phyloP scores from a whole-genome alignment of 2,329 filamentous ascomycete species.

The Scedosporium minutisporum region DNA sequence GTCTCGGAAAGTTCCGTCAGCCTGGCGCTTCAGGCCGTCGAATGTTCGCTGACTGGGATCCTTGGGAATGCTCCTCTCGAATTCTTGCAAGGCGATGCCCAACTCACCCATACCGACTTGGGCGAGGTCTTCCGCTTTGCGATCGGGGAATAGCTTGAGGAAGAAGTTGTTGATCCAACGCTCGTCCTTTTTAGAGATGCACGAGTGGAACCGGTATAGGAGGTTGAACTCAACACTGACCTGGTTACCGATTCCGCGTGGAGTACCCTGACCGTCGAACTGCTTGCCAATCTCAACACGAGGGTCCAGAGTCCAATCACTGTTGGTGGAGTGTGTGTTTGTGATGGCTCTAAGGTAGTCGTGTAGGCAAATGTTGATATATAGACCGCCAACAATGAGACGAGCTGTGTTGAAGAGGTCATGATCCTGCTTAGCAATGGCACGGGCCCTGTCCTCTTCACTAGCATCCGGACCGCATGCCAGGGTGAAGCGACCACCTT shows the following conservation, averaged over 20 bases:
- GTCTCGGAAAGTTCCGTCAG: conserved; percentile 44
- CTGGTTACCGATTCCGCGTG: conserved; percentile 53
- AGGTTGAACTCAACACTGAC: conserved; percentile 61
- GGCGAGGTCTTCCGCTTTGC: conserved; percentile 20
- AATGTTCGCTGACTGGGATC: conserved; percentile 40
- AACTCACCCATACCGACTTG: conserved; percentile 27
- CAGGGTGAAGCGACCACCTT: conserved; percentile 50
- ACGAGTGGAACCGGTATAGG: conserved; percentile 56
- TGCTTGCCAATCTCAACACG: conserved; percentile 46
- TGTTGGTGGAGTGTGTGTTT: conserved; percentile 48
- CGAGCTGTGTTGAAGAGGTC: conserved; percentile 48
- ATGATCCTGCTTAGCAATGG: conserved; percentile 33
- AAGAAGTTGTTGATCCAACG: conserved; percentile 50
- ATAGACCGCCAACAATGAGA: conserved; percentile 42
- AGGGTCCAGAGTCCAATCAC: conserved; percentile 54
- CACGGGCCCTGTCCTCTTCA: conserved; percentile 21
- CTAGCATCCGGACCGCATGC: conserved; percentile 18
- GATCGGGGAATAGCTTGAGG: conserved; percentile 29
- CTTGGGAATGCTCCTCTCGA: conserved; percentile 27
- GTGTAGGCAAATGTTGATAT: conserved; percentile 45
- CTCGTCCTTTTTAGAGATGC: conserved; percentile 50
- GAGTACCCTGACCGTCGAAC: conserved; percentile 33
- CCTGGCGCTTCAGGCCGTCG: conserved; percentile 34
- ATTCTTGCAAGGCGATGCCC: conserved; percentile 23
- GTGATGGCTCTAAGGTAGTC: conserved; percentile 55